Evolutionary conservation across 2,329 filamentous ascomycete genomes (phyloP).

Genomic region (Claviceps maximensis): DNA sequence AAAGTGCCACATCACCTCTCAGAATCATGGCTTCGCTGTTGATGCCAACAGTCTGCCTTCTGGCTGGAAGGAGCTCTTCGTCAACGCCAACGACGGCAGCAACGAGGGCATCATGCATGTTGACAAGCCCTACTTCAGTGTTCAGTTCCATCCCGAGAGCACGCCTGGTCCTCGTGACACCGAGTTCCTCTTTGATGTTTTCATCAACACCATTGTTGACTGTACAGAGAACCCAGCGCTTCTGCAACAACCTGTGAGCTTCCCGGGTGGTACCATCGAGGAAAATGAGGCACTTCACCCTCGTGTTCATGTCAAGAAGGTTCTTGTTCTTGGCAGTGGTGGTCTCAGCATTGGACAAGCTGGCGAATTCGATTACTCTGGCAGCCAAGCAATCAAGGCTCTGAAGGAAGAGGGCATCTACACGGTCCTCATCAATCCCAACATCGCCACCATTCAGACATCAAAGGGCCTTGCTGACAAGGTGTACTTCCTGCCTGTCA

Average conservation of each 20-base stretch:
- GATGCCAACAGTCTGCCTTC: slow-evolving; percentile 61
- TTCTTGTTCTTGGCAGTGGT: slow-evolving; percentile 84
- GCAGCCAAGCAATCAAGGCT: slow-evolving; percentile 96
- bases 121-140: slow-evolving; percentile 85
- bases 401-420: slow-evolving; percentile 97
- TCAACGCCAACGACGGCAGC: slow-evolving; percentile 95
- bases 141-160: slow-evolving; percentile 98
- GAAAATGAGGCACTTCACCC: slow-evolving; percentile 70
- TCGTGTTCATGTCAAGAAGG: slow-evolving; percentile 79
- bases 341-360: slow-evolving; percentile 96
- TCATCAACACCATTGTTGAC: slow-evolving; percentile 70
- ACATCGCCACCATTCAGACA: slow-evolving; percentile 97
- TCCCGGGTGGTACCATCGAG: slow-evolving; percentile 71
- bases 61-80: slow-evolving; percentile 87
- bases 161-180: slow-evolving; percentile 91
- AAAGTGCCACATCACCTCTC: slow-evolving; percentile 96
- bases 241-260: slow-evolving; percentile 62
- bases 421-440: slow-evolving; percentile 96
- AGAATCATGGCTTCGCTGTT: slow-evolving; percentile 95
- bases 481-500: slow-evolving; percentile 96
- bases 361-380: slow-evolving; percentile 97
- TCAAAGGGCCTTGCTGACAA: slow-evolving; percentile 96
- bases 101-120: slow-evolving; percentile 94
- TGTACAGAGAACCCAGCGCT: slow-evolving; percentile 53
- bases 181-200: slow-evolving; percentile 93